phyloP scores from a whole-genome alignment of 768 basidiomycete genomes.

The Pleurotus pulmonarius region DNA sequence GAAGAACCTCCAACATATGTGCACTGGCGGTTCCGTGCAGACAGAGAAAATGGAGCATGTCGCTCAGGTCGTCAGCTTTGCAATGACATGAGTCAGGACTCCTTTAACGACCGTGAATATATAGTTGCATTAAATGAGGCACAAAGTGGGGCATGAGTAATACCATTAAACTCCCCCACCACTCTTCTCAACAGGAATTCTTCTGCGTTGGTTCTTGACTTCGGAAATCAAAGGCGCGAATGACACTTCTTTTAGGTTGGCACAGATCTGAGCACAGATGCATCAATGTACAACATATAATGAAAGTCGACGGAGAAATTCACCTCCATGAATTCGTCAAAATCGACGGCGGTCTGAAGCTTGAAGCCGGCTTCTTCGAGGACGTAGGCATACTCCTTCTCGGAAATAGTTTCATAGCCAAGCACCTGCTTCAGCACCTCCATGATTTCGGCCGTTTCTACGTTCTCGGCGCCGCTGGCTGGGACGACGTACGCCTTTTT shows the following conservation, averaged over 20 bases:
- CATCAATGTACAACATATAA: not conserved
- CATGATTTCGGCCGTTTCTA: conserved; percentile 36
- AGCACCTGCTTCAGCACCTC: conserved; percentile 41
- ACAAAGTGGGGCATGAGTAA: not conserved
- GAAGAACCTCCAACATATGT: too few relatives aligned
- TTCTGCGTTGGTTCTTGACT: conserved; percentile 26
- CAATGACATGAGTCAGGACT: too few relatives aligned
- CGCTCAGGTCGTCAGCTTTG: too few relatives aligned
- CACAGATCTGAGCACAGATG: conserved; percentile 53
- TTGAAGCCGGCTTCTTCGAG: conserved; percentile 72
- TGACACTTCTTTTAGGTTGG: conserved; percentile 65
- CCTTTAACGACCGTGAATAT: too few relatives aligned
- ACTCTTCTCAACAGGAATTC: conserved; percentile 53
- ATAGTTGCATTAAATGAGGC: too few relatives aligned
- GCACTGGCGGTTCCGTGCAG: too few relatives aligned
- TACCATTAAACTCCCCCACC: conserved; percentile 44
- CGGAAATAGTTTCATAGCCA: conserved; percentile 58
- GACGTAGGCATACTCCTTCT: conserved; percentile 70
- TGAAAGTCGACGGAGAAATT: conserved; percentile 18
- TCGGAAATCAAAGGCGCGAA: conserved; percentile 27
- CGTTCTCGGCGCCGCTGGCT: conserved; percentile 21
- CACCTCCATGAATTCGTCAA: conserved; percentile 89
- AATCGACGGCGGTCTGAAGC: conserved; percentile 52
- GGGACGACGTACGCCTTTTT: conserved; percentile 18
- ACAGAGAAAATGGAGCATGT: too few relatives aligned